Base-by-base conservation (phyloP, 805 yeast species). In the Candida maesae region DNA sequence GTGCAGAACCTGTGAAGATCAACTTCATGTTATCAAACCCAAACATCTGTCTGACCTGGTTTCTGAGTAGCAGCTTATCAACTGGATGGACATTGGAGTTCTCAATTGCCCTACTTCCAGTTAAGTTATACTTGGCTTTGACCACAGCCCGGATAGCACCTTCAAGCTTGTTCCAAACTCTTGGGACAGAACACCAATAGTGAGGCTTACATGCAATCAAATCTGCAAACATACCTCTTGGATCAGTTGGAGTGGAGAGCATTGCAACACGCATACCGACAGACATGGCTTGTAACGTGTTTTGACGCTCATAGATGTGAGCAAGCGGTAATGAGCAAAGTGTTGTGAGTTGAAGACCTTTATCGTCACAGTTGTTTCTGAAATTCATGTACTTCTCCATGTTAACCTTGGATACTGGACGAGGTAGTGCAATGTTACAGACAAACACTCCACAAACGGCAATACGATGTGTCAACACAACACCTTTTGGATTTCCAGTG, bases 401-500 rank as follows among this genome's bases (percentile, higher is more conserved):
- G 53, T 45, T 37, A 42, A 50, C 25, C 3, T 23, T 31, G 6
- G 53, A 42, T 12, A 52, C 19, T 4, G 59, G 54, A 9, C 49
- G 47, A 9, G 34, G 38, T 14, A 64, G 44, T 5, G 61, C 47
- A 10, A 63, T 46, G 33, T 67, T 55, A 0, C 67, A 55, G 7
- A 69, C 53, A 1, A 72, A 65, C 36, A 81, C 70, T 3, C 68
- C 73, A 4, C 81, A 67, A 9, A 70, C 65, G 3, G 75, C 71
- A 48, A 69, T 71, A 21, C 61, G 60, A 36, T 82, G 86, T 2
- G 76, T 65, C 25, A 75, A 35, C 23, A 72, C 73, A 6, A 79
- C 88, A 33, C 90, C 90, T 58, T 82, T 82, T 24, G 90, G 90
- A 29, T 72, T 59, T 3, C 88, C 87, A 2, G 89, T 81, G 2